Evolutionary conservation across 106 monocot genomes (phyloP).

Genomic region (Allium fistulosum): DNA sequence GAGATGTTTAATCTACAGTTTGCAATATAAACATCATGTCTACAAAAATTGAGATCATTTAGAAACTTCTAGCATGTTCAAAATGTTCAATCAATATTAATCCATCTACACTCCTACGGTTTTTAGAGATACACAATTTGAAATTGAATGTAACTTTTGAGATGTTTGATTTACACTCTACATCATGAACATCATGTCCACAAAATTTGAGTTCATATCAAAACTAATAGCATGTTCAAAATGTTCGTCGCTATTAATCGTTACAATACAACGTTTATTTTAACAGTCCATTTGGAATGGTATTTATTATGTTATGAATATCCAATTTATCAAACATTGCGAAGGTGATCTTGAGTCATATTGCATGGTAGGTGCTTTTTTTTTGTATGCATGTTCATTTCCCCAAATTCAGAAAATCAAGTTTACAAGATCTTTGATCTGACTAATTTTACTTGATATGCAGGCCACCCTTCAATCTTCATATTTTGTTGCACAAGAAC

Average conservation of each 20-base stretch:
- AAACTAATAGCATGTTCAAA: not conserved
- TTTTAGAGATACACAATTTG: not conserved
- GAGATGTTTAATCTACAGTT: no score
- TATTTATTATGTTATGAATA: no score
- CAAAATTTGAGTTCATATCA: not conserved
- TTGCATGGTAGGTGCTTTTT: not conserved
- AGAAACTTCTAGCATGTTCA: not conserved
- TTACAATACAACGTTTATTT: no score
- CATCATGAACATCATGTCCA: not conserved
- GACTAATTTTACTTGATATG: slow-evolving; percentile 7
- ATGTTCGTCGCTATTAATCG: no score
- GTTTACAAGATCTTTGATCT: not conserved
- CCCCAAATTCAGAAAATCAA: not conserved
- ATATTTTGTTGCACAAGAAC: slow-evolving; percentile 93
- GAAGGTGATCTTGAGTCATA: not conserved
- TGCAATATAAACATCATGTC: no score
- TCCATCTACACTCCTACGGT: not conserved
- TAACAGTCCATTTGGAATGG: no score
- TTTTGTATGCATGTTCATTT: not conserved
- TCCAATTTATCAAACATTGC: not conserved
- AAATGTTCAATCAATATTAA: not conserved
- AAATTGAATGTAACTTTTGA: no score
- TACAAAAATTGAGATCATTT: no score
- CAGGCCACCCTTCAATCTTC: slow-evolving; percentile 75
- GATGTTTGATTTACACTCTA: no score